phyloP scores from a whole-genome alignment of 2,329 filamentous ascomycete genomes.

The Aciculosporium take region DNA sequence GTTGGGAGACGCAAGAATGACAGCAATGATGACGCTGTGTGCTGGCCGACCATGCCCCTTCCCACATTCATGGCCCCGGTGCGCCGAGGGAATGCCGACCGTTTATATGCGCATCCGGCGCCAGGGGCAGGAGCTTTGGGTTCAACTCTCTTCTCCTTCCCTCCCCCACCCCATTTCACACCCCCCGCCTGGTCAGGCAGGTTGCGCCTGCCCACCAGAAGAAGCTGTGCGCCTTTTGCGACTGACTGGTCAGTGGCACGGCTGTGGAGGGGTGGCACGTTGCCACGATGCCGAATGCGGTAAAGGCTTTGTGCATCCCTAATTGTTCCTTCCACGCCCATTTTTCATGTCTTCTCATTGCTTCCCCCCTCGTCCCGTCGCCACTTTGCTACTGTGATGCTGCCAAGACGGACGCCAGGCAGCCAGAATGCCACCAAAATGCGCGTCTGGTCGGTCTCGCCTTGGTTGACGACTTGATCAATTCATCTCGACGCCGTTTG shows the following conservation, averaged over 20 bases:
- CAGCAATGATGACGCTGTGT: neutral
- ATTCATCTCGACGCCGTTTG: too few species aligned
- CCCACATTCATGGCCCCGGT: neutral
- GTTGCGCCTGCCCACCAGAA: neutral
- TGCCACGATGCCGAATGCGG: slow-evolving; percentile 3
- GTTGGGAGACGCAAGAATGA: neutral
- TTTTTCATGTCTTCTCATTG: neutral
- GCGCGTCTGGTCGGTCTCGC: too few species aligned
- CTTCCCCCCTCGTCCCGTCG: neutral
- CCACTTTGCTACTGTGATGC: too few species aligned
- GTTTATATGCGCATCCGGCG: slow-evolving; percentile 31
- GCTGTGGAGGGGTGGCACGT: neutral
- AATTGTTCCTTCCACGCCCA: neutral
- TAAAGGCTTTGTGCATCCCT: slow-evolving; percentile 3
- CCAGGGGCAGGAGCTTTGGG: neutral
- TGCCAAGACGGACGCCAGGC: too few species aligned
- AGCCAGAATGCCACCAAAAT: too few species aligned
- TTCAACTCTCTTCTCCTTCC: neutral
- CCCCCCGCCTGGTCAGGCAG: neutral
- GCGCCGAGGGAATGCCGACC: slow-evolving; percentile 25
- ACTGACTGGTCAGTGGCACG: neutral
- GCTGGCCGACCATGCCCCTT: neutral
- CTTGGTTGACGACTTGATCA: too few species aligned
- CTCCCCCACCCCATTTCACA: neutral
- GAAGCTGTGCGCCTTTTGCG: neutral